phyloP scores from a whole-genome alignment of 768 basidiomycete species.

The Suillus alpinus region DNA sequence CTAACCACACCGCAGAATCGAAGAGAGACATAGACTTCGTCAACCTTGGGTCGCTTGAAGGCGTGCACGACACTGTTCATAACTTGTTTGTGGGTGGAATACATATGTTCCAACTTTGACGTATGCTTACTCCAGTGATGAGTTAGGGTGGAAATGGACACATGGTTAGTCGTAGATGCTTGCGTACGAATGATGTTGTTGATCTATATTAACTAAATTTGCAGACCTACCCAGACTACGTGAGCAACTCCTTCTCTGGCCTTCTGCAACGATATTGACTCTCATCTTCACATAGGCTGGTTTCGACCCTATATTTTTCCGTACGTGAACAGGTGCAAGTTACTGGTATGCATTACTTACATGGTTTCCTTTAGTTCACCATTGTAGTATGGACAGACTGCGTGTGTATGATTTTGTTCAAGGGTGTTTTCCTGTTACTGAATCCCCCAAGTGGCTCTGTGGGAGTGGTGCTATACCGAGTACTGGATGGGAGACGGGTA shows the following conservation, averaged over 20 bases:
- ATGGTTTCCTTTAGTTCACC: slow-evolving; percentile 20
- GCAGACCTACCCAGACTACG: slow-evolving; percentile 22
- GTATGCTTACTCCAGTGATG: not conserved
- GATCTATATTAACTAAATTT: not conserved
- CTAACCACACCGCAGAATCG: slow-evolving; percentile 23
- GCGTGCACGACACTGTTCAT: slow-evolving; percentile 20
- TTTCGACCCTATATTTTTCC: slow-evolving; percentile 25
- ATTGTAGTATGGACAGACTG: slow-evolving; percentile 22
- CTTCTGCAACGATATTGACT: not conserved
- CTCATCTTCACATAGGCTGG: slow-evolving; percentile 13
- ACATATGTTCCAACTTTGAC: too few species aligned
- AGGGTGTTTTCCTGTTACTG: not conserved
- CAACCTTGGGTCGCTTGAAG: slow-evolving; percentile 20
- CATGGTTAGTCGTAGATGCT: slow-evolving; percentile 18
- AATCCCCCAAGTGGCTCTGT: slow-evolving; percentile 20
- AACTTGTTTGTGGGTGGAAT: slow-evolving; percentile 14
- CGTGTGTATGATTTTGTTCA: slow-evolving; percentile 9
- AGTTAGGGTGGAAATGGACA: slow-evolving; percentile 25
- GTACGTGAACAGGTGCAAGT: slow-evolving; percentile 10
- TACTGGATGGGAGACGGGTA: slow-evolving; percentile 29
- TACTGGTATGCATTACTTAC: not conserved
- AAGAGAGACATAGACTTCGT: slow-evolving; percentile 9
- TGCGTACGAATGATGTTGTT: not conserved
- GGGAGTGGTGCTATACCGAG: slow-evolving; percentile 28
- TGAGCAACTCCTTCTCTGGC: slow-evolving; percentile 6